These are phyloP conservation scores for Moesziomyces globuligerus DNA, from an alignment of 1,284 basidiomycete species.

Conservation along the genomic window DNA sequence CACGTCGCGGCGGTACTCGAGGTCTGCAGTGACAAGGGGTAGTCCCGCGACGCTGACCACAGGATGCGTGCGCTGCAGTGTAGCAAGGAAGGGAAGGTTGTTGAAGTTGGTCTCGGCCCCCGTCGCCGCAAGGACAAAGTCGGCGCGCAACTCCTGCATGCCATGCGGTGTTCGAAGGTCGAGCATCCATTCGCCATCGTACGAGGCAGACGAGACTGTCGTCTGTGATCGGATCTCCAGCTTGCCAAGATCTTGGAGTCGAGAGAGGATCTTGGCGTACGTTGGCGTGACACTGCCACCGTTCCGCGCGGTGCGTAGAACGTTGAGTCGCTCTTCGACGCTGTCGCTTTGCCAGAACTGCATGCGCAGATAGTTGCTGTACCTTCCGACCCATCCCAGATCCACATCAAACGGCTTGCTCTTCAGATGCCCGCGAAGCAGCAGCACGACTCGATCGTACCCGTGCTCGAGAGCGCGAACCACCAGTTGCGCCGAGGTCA, in stretches of 20 bases:
- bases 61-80: constrained; percentile 43
- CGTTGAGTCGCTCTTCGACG: constrained; percentile 41
- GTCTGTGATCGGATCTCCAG: constrained; percentile 58
- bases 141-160: constrained; percentile 6
- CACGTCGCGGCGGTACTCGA: constrained; percentile 60
- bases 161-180: constrained; percentile 8
- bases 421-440: constrained; percentile 65
- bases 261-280: constrained; percentile 53
- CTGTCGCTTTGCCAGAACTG: constrained; percentile 65
- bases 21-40: constrained; percentile 63
- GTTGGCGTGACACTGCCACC: constrained; percentile 66
- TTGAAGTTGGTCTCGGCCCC: constrained; percentile 56
- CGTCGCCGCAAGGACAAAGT: constrained; percentile 64
- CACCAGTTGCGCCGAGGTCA: constrained; percentile 68
- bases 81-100: constrained; percentile 55
- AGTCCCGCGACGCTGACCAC: constrained; percentile 60
- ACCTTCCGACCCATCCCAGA: constrained; percentile 62
- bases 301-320: constrained; percentile 59
- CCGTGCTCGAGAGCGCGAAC: constrained; percentile 61
- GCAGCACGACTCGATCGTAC: constrained; percentile 60
- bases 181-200: constrained; percentile 41
- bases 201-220: constrained; percentile 30
- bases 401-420: constrained; percentile 66
- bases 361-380: constrained; percentile 62
- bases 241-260: constrained; percentile 45